Base-by-base conservation (phyloP, 179 eudicot species). In the Spergularia azorica region DNA sequence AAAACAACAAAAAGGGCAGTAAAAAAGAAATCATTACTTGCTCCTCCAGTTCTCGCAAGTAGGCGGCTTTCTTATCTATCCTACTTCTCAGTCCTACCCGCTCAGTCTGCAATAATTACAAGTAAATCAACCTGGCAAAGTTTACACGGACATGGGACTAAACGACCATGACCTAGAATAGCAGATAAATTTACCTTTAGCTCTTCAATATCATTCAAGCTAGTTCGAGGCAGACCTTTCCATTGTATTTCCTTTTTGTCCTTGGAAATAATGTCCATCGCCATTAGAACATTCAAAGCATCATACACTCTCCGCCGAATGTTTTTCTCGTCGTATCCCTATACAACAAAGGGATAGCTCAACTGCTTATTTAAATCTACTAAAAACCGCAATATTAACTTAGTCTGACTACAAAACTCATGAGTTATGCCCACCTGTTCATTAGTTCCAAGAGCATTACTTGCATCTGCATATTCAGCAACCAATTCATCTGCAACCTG, bases 401-500 rank as follows among this genome's bases (percentile, higher is more conserved):
- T 56, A 38, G 48, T 46, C 50, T 46, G 50, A 46, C 9, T 46
- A 43, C 7, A 43, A 43, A 20, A 9, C 32, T 36, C 39, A 36
- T 3, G 39, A 54, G 60, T 26, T 10, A 60, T 46, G 50, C 50
- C 57, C 74, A 88, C 97, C 91, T 86, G 88, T 16, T 91, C 91
- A 41, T 89, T 86, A 70, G 91, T 46, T 62, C 74, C 74, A 70
- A 80, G 77, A 75, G 89, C 83, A 71, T 81, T 82, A 79, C 78
- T 79, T 74, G 97, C 92, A 63, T 87, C 96, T 46, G 97, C 87
- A 84, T 93, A 95, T 82, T 95, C 98, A 83, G 98, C 88, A 74
- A 93, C 97, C 67, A 93, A 88, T 88, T 91, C 98, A 79, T 95
- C 98, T 67, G 98, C 98, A 78, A 95, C 98, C 98, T 93, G 87